phyloP scores from a whole-genome alignment of 202 grass and related monocot genomes.

The Zoysia matrella region DNA sequence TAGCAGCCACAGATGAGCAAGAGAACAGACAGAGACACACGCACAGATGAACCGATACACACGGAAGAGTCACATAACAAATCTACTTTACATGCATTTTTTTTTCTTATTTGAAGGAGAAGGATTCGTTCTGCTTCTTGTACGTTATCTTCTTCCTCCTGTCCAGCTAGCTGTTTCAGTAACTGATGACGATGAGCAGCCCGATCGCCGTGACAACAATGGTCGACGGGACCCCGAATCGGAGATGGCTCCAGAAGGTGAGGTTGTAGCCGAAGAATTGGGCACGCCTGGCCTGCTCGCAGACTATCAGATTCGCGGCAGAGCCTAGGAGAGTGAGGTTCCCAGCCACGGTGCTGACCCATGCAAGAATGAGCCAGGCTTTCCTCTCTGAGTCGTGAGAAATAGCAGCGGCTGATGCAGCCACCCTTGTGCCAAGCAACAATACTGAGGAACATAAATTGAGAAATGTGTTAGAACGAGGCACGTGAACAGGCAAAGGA shows the following conservation, averaged over 20 bases:
- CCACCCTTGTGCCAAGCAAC: conserved; percentile 86
- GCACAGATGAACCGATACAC: not conserved
- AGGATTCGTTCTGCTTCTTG: conserved; percentile 25
- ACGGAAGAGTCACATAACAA: conserved; percentile 11
- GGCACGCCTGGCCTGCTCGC: too few relatives aligned
- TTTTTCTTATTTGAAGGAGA: conserved; percentile 38
- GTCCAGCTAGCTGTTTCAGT: conserved; percentile 27
- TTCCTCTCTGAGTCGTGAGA: conserved; percentile 65
- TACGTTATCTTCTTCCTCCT: conserved; percentile 6
- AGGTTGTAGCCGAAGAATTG: too few relatives aligned
- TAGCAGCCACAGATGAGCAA: conserved; percentile 22
- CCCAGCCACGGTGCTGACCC: conserved; percentile 91
- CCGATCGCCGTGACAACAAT: conserved; percentile 82
- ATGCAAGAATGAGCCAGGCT: conserved; percentile 96
- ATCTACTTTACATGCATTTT: conserved; percentile 47
- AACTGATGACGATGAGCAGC: conserved; percentile 72
- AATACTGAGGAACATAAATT: not conserved
- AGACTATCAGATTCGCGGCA: too few relatives aligned
- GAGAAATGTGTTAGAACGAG: too few relatives aligned
- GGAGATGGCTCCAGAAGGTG: too few relatives aligned
- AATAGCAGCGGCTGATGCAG: conserved; percentile 77
- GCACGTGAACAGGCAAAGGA: not conserved
- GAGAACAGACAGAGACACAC: not conserved
- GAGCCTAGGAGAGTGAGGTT: conserved; percentile 49
- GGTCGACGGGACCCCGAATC: not conserved